These are phyloP conservation scores for Xylariaceae sp. DNA, from an alignment of 2,329 filamentous ascomycete species.

Conservation along the genomic window DNA sequence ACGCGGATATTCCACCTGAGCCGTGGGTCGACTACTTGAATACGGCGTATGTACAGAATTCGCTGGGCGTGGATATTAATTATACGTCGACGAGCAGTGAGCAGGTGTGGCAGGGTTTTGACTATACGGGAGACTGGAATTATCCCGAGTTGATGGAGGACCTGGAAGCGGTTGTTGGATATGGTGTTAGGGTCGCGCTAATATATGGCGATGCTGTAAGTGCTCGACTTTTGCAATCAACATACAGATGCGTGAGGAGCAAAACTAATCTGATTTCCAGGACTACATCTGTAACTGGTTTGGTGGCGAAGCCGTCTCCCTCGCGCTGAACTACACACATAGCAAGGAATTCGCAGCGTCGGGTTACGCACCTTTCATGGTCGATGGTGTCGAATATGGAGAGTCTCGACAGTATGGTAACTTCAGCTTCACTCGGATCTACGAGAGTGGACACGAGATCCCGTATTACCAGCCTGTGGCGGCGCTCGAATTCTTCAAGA, in stretches of 20 bases:
- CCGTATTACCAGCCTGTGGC: conserved; percentile 61
- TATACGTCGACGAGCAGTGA: conserved; percentile 46
- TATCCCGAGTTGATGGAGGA: conserved; percentile 59
- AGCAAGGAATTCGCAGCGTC: conserved; percentile 57
- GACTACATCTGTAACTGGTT: conserved; percentile 68
- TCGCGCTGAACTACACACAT: conserved; percentile 57
- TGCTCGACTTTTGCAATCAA: not conserved
- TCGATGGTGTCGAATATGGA: conserved; percentile 66
- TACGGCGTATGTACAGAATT: conserved; percentile 50
- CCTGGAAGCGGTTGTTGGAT: conserved; percentile 58
- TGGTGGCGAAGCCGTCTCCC: conserved; percentile 72
- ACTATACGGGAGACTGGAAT: conserved; percentile 57
- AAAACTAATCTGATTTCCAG: conserved; percentile 24
- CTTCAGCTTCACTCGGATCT: conserved; percentile 62
- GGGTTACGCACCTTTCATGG: conserved; percentile 69
- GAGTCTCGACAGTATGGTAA: conserved; percentile 76
- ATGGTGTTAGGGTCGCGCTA: conserved; percentile 66
- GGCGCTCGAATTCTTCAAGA: conserved; percentile 57
- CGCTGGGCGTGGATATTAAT: conserved; percentile 53
- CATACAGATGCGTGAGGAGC: too few species aligned
- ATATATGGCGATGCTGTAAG: conserved; percentile 59
- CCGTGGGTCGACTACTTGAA: conserved; percentile 66
- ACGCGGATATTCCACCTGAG: conserved; percentile 59
- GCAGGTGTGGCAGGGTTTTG: conserved; percentile 47
- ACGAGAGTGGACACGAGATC: conserved; percentile 63